Evolutionary conservation across 805 yeast species (phyloP).

Genomic region (Hanseniaspora singularis): DNA sequence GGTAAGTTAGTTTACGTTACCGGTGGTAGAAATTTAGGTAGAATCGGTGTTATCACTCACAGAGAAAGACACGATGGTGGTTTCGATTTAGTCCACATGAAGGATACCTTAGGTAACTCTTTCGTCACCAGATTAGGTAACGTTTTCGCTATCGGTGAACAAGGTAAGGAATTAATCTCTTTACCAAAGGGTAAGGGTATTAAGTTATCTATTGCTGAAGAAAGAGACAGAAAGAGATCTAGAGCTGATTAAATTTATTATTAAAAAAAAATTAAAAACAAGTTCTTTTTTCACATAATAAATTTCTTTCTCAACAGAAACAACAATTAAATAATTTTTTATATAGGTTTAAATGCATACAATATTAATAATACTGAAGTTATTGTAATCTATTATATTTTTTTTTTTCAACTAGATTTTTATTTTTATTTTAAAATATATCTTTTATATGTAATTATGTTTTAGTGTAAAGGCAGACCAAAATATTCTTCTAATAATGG

Average conservation of each 20-base stretch:
- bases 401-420: neutral
- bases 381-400: neutral
- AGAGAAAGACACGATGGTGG: conserved; percentile 98
- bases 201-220: conserved; percentile 89
- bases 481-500: conserved; percentile 5
- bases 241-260: conserved; percentile 41
- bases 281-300: conserved; percentile 15
- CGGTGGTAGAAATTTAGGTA: conserved; percentile 98
- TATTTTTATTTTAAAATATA: neutral
- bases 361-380: neutral
- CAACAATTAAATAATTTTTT: conserved; percentile 3
- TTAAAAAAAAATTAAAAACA: conserved; percentile 6
- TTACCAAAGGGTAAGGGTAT: conserved; percentile 99
- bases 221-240: conserved; percentile 96
- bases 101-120: conserved; percentile 87
- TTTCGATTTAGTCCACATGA: conserved; percentile 92
- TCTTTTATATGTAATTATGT: neutral
- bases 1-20: conserved; percentile 88
- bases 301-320: conserved; percentile 14
- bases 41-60: conserved; percentile 92
- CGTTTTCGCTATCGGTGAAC: conserved; percentile 93
- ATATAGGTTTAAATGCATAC: neutral
- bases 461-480: neutral
- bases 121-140: conserved; percentile 88
- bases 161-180: conserved; percentile 85